These are phyloP conservation scores for Moesziomyces parantarcticus DNA, from an alignment of 1,284 basidiomycete species.

Conservation along the genomic window DNA sequence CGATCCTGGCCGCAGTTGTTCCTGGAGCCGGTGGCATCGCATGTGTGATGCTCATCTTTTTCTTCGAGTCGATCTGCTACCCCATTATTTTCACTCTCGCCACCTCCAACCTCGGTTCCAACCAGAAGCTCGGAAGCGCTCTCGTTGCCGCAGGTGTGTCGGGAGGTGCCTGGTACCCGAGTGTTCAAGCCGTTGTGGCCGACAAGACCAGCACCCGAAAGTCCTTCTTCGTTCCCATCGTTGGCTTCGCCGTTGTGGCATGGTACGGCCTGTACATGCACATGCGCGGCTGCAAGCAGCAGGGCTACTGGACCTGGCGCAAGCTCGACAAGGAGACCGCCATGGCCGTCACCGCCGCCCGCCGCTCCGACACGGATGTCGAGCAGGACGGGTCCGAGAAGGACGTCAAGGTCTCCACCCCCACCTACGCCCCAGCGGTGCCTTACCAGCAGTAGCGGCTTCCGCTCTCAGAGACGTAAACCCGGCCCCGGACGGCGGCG, in stretches of 20 bases:
- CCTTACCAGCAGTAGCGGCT: constrained; percentile 18
- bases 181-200: constrained; percentile 77
- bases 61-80: constrained; percentile 75
- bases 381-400: constrained; percentile 31
- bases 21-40: constrained; percentile 74
- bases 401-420: constrained; percentile 24
- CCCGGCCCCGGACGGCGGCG: no score
- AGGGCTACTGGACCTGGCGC: constrained; percentile 37
- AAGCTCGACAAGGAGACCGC: constrained; percentile 34
- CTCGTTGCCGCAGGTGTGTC: constrained; percentile 72
- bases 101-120: constrained; percentile 71
- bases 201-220: constrained; percentile 69
- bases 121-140: constrained; percentile 42
- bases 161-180: constrained; percentile 80
- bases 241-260: constrained; percentile 34
- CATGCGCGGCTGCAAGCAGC: constrained; percentile 24
- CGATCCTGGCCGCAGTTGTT: constrained; percentile 73
- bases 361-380: constrained; percentile 7
- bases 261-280: constrained; percentile 45
- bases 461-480: not conserved
- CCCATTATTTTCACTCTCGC: constrained; percentile 75
- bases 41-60: constrained; percentile 78
- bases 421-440: constrained; percentile 20
- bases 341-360: constrained; percentile 13
- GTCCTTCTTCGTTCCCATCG: constrained; percentile 39